Conservation (phyloP, 331 rosid species). For the Malus hybrid region DNA sequence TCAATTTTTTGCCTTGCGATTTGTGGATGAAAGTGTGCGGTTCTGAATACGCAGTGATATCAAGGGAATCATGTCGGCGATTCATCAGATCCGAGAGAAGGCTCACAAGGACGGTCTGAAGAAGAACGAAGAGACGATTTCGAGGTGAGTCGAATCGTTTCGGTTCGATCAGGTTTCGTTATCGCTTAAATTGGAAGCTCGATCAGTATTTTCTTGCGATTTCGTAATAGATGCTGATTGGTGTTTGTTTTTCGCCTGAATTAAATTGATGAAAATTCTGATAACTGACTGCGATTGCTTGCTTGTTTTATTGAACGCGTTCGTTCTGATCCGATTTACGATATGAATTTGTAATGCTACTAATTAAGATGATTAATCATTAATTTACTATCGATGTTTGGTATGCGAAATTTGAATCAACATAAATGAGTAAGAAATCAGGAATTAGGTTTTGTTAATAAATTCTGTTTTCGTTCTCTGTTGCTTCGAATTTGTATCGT, state of each 20-base stretch:
- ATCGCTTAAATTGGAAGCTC: not conserved
- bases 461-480: not conserved
- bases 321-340: not conserved
- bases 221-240: not conserved
- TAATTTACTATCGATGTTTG: not conserved
- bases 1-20: not conserved
- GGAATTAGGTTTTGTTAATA: not conserved
- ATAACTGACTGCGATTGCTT: not conserved
- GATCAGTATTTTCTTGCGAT: not conserved
- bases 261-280: not conserved
- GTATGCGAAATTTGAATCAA: no score
- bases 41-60: slow-evolving; percentile 26
- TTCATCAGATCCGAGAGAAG: slow-evolving; percentile 57
- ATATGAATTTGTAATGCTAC: not conserved
- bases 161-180: not conserved
- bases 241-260: not conserved
- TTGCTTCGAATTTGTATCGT: not conserved
- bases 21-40: slow-evolving; percentile 1
- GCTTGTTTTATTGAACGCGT: not conserved
- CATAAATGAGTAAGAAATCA: no score
- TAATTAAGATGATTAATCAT: not conserved
- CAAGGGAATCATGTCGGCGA: slow-evolving; percentile 78
- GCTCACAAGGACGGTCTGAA: slow-evolving; percentile 89
- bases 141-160: slow-evolving; percentile 46
- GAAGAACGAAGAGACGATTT: slow-evolving; percentile 94